phyloP scores from a whole-genome alignment of 768 basidiomycete genomes.

The Exsudoporus frostii region DNA sequence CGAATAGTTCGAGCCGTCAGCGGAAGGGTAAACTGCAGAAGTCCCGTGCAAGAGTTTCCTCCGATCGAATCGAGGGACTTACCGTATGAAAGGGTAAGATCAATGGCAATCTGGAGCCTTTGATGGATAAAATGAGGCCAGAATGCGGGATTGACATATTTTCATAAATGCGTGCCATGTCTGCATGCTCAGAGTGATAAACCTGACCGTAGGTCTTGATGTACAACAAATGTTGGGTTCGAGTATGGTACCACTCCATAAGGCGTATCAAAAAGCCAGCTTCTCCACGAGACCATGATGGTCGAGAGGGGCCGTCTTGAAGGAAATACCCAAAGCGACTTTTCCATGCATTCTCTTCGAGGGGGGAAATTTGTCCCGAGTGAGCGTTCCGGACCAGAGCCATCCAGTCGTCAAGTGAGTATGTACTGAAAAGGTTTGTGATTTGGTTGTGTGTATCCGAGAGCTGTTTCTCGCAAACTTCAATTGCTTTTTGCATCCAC shows the following conservation, averaged over 20 bases:
- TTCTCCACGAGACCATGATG: slow-evolving; percentile 32
- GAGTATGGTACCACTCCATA: slow-evolving; percentile 40
- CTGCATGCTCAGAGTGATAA: slow-evolving; percentile 16
- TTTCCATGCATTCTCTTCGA: slow-evolving; percentile 33
- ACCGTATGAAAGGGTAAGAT: slow-evolving; percentile 52
- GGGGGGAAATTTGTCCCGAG: slow-evolving; percentile 21
- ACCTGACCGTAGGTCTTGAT: slow-evolving; percentile 34
- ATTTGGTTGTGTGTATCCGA: slow-evolving; percentile 30
- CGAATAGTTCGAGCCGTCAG: slow-evolving; percentile 40
- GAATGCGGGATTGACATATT: slow-evolving; percentile 16
- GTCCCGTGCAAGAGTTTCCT: neutral
- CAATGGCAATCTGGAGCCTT: slow-evolving; percentile 35
- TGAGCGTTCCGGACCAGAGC: slow-evolving; percentile 29
- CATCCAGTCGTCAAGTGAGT: slow-evolving; percentile 38
- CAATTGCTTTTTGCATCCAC: slow-evolving; percentile 38
- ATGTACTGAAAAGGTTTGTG: slow-evolving; percentile 26
- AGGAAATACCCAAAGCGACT: slow-evolving; percentile 31
- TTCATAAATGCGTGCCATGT: slow-evolving; percentile 4
- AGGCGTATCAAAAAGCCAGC: slow-evolving; percentile 44
- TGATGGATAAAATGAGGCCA: slow-evolving; percentile 22
- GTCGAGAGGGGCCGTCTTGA: slow-evolving; percentile 18
- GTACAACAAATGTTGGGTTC: slow-evolving; percentile 44
- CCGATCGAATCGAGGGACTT: slow-evolving; percentile 7
- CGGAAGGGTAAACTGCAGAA: slow-evolving; percentile 45
- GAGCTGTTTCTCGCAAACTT: slow-evolving; percentile 39